phyloP scores from a whole-genome alignment of 1,284 basidiomycete species.

The Sphaerobolus stellatus region DNA sequence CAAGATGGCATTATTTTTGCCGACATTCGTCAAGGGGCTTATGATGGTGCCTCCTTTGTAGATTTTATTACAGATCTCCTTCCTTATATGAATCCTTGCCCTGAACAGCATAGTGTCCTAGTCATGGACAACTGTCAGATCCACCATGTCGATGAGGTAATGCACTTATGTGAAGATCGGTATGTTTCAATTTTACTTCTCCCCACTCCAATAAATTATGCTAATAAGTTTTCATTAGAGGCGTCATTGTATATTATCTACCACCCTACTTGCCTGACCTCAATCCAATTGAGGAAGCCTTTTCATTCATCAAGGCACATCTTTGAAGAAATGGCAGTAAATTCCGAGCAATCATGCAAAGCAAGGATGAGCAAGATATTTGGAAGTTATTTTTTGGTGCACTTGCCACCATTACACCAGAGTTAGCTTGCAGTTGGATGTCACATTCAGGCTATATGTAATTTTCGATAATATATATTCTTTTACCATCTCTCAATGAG shows the following conservation, averaged over 20 bases:
- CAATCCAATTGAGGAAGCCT: slow-evolving; percentile 32
- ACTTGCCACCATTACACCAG: no score
- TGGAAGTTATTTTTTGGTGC: no score
- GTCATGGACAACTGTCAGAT: slow-evolving; percentile 32
- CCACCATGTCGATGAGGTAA: slow-evolving; percentile 25
- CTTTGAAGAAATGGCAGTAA: slow-evolving; percentile 15
- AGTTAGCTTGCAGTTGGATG: no score
- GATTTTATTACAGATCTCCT: slow-evolving; percentile 18
- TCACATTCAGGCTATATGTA: no score
- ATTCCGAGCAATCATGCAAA: no score
- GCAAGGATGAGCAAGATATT: no score
- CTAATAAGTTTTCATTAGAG: slow-evolving; percentile 10
- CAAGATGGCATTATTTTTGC: not conserved
- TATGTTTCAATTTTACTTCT: slow-evolving; percentile 2
- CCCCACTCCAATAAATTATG: no score
- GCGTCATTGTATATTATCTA: slow-evolving; percentile 24
- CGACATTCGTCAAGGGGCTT: not conserved
- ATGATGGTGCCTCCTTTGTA: not conserved
- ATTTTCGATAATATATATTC: not conserved
- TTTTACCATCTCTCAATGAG: not conserved
- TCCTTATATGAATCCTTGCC: slow-evolving; percentile 27
- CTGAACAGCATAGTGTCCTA: slow-evolving; percentile 27
- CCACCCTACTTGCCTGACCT: slow-evolving; percentile 34
- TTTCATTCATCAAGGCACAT: slow-evolving; percentile 21
- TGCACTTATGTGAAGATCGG: slow-evolving; percentile 19